A percentile compares a stretch with the other conserved stretches of the same genome.
phyloP scores from a whole-genome alignment of 192 early-diverging fungal genomes.

The Nowakowskiella sp. region DNA sequence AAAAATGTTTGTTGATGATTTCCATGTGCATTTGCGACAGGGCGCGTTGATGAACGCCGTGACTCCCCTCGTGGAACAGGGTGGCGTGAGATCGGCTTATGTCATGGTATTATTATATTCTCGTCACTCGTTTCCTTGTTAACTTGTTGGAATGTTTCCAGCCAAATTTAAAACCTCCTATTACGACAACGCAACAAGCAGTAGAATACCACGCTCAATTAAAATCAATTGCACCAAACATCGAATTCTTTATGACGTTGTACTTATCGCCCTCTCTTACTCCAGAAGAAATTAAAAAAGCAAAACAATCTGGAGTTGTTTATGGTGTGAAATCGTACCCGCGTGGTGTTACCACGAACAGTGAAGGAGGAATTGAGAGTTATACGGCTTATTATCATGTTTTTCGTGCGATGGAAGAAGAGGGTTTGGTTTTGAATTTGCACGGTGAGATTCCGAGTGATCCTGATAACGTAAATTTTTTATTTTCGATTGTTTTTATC shows the following conservation, averaged over 20 bases:
- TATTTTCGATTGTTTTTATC: neutral
- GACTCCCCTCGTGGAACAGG: conserved; percentile 67
- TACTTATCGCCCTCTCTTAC: conserved; percentile 85
- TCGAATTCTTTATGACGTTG: conserved; percentile 88
- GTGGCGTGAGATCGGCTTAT: conserved; percentile 78
- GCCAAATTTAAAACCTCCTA: conserved; percentile 91
- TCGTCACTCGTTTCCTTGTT: neutral
- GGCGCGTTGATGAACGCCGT: conserved; percentile 84
- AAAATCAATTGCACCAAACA: conserved; percentile 69
- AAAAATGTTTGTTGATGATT: conserved; percentile 74
- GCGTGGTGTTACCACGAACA: conserved; percentile 96
- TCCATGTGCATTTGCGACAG: conserved; percentile 87
- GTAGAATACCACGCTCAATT: conserved; percentile 75
- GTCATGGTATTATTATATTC: conserved; percentile 66
- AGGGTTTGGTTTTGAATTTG: conserved; percentile 87
- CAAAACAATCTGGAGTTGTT: conserved; percentile 71
- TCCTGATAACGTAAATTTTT: conserved; percentile 46
- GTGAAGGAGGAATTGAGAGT: conserved; percentile 86
- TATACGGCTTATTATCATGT: conserved; percentile 85
- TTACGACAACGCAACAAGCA: conserved; percentile 80
- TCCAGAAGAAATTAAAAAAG: conserved; percentile 79
- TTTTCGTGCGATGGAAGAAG: conserved; percentile 91
- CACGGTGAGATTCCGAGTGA: conserved; percentile 94
- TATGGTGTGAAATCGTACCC: conserved; percentile 89
- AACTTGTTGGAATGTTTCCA: conserved; percentile 20